A percentile compares a stretch with the other conserved stretches of the same genome.
phyloP scores from a whole-genome alignment of 768 basidiomycete genomes.

The Xerocomellus amylosporus region DNA sequence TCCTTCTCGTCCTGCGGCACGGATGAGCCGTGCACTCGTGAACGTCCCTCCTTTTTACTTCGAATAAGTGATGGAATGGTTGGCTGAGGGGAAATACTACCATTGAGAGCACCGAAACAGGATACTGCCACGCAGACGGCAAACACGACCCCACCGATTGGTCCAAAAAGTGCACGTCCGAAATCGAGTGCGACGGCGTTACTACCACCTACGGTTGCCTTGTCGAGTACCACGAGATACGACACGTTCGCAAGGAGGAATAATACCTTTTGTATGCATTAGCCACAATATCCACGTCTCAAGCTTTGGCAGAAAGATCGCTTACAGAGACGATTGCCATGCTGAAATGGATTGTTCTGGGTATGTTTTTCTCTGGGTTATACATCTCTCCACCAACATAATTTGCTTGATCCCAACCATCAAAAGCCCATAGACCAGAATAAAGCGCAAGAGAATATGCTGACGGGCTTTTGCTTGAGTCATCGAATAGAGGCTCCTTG shows the following conservation, averaged over 20 bases:
- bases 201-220: conserved; percentile 67
- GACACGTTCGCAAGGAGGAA: conserved; percentile 83
- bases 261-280: conserved; percentile 45
- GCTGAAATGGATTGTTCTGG: conserved; percentile 84
- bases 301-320: background rate
- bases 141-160: conserved; percentile 82
- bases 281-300: conserved; percentile 1
- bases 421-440: conserved; percentile 93
- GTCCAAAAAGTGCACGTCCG: conserved; percentile 81
- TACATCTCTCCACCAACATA: conserved; percentile 89
- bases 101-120: conserved; percentile 93
- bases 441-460: conserved; percentile 92
- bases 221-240: conserved; percentile 92
- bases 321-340: conserved; percentile 79
- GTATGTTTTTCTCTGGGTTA: conserved; percentile 81
- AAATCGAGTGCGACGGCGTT: conserved; percentile 93
- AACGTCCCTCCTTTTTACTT: conserved; percentile 56
- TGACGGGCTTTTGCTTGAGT: conserved; percentile 74
- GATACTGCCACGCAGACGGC: conserved; percentile 91
- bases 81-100: conserved; percentile 35
- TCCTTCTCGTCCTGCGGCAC: conserved; percentile 82
- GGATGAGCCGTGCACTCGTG: conserved; percentile 82
- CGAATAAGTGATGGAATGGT: conserved; percentile 2
- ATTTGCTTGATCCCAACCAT: conserved; percentile 94
- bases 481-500: conserved; percentile 62